Conservation (phyloP, 2,329 filamentous ascomycete species). For the Xylariaceae sp. region DNA sequence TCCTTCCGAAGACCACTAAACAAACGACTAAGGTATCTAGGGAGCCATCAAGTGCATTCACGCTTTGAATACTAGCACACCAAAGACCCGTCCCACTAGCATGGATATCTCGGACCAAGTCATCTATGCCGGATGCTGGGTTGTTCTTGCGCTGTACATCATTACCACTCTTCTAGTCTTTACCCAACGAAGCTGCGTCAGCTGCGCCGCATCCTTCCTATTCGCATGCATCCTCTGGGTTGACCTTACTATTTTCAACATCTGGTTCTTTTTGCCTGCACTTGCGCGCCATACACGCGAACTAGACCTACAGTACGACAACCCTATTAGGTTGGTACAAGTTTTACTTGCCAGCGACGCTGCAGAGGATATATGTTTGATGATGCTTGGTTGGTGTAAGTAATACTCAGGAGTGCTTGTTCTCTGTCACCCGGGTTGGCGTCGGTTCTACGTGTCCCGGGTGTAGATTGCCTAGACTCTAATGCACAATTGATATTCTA, state of each 20-base stretch:
- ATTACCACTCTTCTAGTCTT: conserved; percentile 28
- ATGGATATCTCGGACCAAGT: conserved; percentile 29
- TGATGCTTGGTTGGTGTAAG: conserved; percentile 32
- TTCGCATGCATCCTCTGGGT: conserved; percentile 33
- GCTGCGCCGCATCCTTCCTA: conserved; percentile 29
- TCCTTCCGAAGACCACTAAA: no score
- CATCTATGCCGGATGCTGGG: conserved; percentile 33
- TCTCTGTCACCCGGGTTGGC: no score
- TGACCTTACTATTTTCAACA: conserved; percentile 30
- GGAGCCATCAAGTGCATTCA: no score
- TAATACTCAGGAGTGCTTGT: background rate
- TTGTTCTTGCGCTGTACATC: conserved; percentile 30
- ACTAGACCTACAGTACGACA: conserved; percentile 11
- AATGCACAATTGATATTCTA: no score
- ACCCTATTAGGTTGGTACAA: background rate
- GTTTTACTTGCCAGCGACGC: conserved; percentile 25
- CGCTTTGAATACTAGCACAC: no score
- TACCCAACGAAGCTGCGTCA: conserved; percentile 22
- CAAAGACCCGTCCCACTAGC: background rate
- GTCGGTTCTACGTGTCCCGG: background rate
- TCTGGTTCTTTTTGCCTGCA: conserved; percentile 34
- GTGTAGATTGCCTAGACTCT: background rate
- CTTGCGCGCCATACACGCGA: conserved; percentile 24
- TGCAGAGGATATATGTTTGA: conserved; percentile 24
- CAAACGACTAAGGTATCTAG: no score